Evolutionary conservation across 176 grass and related monocot genomes (phyloP), one percentile per base, ranked within the genome.

Genomic region (Puccinellia tenuiflora): DNA sequence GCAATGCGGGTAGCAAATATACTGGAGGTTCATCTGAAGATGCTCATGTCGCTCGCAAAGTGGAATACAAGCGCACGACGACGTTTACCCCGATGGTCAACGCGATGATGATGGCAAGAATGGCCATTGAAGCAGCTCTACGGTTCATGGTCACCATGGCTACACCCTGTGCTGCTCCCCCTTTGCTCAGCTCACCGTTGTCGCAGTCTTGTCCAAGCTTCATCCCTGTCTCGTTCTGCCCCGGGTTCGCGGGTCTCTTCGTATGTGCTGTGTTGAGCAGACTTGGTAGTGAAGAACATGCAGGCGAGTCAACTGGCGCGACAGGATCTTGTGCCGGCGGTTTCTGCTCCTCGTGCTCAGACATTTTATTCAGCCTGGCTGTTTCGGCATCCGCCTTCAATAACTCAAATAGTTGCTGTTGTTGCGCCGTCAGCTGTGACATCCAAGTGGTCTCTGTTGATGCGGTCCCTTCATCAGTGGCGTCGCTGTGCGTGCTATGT

Each of bases 51-150:
- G 73, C 66, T 79, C 38, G 74, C 16, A 77, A 11, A 57, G 79
- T 54, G 14, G 79, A 40, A 9, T 86, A 79, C 3, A 78, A 30
- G 46, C 57, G 73, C 65, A 83, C 3, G 17, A 79, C 0, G 21
- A 90, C 9, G 21, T 80, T 35, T 79, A 83, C 53, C 17, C 79
- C 79, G 1, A 83, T 79, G 3, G 79, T 30, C 67, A 90, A 7
- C 18, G 47, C 84, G 6, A 83, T 59, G 39, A 90, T 79, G 3
- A 90, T 75, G 46, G 79, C 88, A 35, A 90, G 34, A 86, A 83
- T 17, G 55, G 57, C 18, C 56, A 86, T 29, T 21, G 46, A 78
- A 79, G 17, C 14, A 14, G 43, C 28, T 50, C 74, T 86, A 16
- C 47, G 66, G 24, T 83, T 75, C 66, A 66, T 75, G 21, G 74